Evolutionary conservation across 768 basidiomycete genomes (phyloP).

Genomic region (Fistulinella prunicolor): DNA sequence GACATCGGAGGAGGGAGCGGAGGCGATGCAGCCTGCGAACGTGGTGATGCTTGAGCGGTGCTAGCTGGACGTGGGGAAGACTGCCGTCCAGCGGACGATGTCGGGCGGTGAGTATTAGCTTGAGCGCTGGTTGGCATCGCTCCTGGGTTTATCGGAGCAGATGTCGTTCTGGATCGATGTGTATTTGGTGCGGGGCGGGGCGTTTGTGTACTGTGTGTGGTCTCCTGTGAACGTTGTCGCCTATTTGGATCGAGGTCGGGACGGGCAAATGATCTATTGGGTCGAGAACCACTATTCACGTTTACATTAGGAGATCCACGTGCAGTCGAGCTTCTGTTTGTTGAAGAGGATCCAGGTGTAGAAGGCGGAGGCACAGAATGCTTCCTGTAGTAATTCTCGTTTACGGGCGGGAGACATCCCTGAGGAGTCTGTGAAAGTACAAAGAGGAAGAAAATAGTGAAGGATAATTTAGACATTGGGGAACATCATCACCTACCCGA

Average conservation of each 20-base stretch:
- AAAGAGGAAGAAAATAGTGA: neutral
- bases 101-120: slow-evolving; percentile 12
- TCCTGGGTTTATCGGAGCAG: slow-evolving; percentile 17
- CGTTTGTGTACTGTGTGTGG: slow-evolving; percentile 6
- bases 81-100: slow-evolving; percentile 17
- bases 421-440: slow-evolving; percentile 43
- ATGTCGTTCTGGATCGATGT: slow-evolving; percentile 21
- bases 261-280: slow-evolving; percentile 47
- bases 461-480: neutral
- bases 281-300: slow-evolving; percentile 18
- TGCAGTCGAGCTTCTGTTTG: slow-evolving; percentile 14
- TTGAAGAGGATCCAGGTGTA: slow-evolving; percentile 12
- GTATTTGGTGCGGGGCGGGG: slow-evolving; percentile 16
- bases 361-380: slow-evolving; percentile 24
- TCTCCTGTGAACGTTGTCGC: slow-evolving; percentile 24
- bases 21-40: slow-evolving; percentile 34
- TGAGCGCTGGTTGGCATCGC: slow-evolving; percentile 1
- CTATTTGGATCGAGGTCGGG: slow-evolving; percentile 59
- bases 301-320: slow-evolving; percentile 12
- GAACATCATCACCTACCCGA: slow-evolving; percentile 40
- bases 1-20: slow-evolving; percentile 51
- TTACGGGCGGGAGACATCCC: slow-evolving; percentile 56
- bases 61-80: slow-evolving; percentile 8
- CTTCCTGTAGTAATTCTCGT: slow-evolving; percentile 51
- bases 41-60: slow-evolving; percentile 10